These are phyloP conservation scores for Sordariomycetes sp. DNA, from an alignment of 2,329 filamentous ascomycete species.

Conservation along the genomic window DNA sequence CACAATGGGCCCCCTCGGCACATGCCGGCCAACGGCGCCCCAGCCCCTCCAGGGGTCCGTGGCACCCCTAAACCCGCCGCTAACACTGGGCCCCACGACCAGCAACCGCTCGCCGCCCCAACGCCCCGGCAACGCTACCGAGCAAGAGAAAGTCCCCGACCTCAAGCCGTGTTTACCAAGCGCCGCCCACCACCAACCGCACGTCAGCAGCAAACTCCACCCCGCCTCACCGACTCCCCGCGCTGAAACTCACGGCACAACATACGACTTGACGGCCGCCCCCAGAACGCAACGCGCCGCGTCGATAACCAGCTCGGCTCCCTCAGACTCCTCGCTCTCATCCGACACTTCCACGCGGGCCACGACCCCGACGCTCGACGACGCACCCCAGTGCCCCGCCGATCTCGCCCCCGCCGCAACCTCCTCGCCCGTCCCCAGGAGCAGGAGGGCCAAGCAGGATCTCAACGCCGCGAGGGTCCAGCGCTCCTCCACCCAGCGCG, in stretches of 20 bases:
- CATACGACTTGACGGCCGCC: conserved; percentile 13
- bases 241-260: conserved; percentile 10
- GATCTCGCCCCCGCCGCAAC: conserved; percentile 4
- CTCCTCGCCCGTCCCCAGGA: conserved; percentile 16
- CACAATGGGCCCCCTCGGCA: neutral
- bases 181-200: conserved; percentile 3
- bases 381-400: conserved; percentile 3
- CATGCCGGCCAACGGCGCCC: neutral
- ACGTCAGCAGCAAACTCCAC: conserved; percentile 5
- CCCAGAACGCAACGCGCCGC: conserved; percentile 11
- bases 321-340: conserved; percentile 12
- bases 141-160: conserved; percentile 22
- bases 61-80: neutral
- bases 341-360: conserved; percentile 10
- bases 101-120: conserved; percentile 6
- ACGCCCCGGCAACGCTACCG: conserved; percentile 21
- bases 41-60: neutral
- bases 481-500: conserved; percentile 26
- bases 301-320: conserved; percentile 10
- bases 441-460: conserved; percentile 30
- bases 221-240: conserved; percentile 1
- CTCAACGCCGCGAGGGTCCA: conserved; percentile 34
- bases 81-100: neutral
- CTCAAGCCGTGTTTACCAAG: conserved; percentile 25
- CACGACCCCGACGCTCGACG: conserved; percentile 9